These are phyloP conservation scores for Escallonia herrerae DNA, from an alignment of 129 eudicot genomes.

Conservation along the genomic window DNA sequence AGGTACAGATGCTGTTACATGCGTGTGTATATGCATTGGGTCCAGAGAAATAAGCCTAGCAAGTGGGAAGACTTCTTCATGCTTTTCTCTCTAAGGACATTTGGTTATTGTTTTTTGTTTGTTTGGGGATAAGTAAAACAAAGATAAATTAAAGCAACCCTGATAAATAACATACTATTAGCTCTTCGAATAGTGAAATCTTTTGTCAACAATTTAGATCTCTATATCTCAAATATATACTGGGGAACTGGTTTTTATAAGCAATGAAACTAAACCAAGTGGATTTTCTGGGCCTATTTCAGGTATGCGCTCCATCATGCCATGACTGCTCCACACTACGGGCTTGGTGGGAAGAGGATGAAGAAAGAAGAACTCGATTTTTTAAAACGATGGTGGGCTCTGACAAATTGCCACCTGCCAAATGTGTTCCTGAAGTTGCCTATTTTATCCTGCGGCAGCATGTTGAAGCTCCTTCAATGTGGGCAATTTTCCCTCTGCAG, in stretches of 20 bases:
- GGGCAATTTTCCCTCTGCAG: conserved; percentile 99
- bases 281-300: conserved; percentile 3
- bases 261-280: neutral
- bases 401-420: conserved; percentile 58
- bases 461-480: conserved; percentile 96
- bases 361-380: conserved; percentile 74
- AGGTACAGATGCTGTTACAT: too few species aligned
- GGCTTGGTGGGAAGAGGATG: conserved; percentile 99
- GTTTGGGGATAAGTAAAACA: too few species aligned
- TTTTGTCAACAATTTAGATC: too few species aligned
- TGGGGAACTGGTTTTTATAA: neutral
- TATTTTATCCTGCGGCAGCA: conserved; percentile 77
- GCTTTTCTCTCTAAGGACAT: too few species aligned
- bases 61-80: too few species aligned
- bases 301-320: conserved; percentile 99
- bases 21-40: too few species aligned
- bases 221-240: neutral
- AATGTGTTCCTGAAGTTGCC: conserved; percentile 77
- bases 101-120: too few species aligned
- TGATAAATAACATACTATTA: too few species aligned
- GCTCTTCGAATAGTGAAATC: too few species aligned
- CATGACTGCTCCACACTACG: conserved; percentile 96
- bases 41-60: too few species aligned
- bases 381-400: conserved; percentile 73
- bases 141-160: too few species aligned